These are phyloP conservation scores for Amanita subjunquillea DNA, from an alignment of 768 basidiomycete species.

Conservation along the genomic window DNA sequence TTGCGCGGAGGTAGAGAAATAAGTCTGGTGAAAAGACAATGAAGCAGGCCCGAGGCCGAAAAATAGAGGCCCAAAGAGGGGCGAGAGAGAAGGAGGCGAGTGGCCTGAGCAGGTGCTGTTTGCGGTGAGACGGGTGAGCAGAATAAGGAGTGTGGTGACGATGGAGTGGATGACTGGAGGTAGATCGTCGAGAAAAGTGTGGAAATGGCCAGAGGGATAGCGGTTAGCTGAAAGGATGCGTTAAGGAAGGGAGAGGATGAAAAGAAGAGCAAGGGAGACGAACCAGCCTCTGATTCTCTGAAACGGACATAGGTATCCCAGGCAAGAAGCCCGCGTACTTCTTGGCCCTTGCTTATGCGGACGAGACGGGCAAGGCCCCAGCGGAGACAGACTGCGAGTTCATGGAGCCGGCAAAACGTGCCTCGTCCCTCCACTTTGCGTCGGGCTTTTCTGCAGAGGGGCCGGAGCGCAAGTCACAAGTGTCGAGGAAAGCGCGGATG, in stretches of 20 bases:
- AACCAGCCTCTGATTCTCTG: constrained; percentile 75
- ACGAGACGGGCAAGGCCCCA: constrained; percentile 86
- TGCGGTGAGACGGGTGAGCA: constrained; percentile 74
- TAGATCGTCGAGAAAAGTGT: constrained; percentile 49
- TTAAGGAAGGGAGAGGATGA: not conserved
- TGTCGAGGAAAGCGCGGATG: constrained; percentile 71
- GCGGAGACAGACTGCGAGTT: constrained; percentile 84
- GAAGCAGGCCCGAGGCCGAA: constrained; percentile 65
- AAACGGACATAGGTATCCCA: constrained; percentile 83
- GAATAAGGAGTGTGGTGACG: constrained; percentile 62
- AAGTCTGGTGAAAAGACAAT: constrained; percentile 38
- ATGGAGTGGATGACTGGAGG: constrained; percentile 46
- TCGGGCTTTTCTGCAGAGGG: constrained; percentile 33
- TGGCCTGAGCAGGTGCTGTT: constrained; percentile 81
- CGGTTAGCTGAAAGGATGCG: constrained; percentile 32
- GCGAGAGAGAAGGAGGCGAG: constrained; percentile 82
- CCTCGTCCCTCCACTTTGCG: constrained; percentile 65
- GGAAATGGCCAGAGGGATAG: constrained; percentile 68
- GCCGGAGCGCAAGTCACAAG: constrained; percentile 29
- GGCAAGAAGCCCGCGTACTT: constrained; percentile 74
- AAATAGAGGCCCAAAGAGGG: constrained; percentile 81
- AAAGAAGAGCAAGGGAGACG: constrained; percentile 13
- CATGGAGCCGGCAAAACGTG: constrained; percentile 78
- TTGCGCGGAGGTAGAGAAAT: constrained; percentile 65
- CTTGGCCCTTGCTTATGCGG: constrained; percentile 55